Evolutionary conservation across 441 rosid species (phyloP), one percentile per base, ranked within the genome.

Genomic region (Arabidopsis hybrid): DNA sequence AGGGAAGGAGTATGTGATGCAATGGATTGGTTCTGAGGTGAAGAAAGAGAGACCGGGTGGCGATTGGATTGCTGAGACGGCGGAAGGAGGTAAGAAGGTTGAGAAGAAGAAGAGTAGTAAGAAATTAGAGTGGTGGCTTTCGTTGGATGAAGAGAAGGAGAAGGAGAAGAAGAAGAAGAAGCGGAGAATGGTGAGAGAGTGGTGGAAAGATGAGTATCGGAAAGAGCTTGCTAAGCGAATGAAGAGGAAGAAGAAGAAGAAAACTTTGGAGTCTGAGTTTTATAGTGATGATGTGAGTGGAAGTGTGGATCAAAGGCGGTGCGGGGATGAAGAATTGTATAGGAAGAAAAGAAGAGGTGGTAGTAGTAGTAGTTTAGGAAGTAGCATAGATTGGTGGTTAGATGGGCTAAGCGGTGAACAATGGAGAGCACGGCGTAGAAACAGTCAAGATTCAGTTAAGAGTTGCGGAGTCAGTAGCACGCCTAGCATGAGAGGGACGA

Each of bases 401-500:
- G 93, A 86, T 34, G 91, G 91, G 50, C 58, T 91, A 42, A 90
- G 93, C 5, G 91, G 97, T 7, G 98, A 93, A 53, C 82, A 89
- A 1, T 84, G 88, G 75, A 81, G 82, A 81, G 88, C 80, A 29
- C 82, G 71, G 4, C 72, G 59, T 6, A 75, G 36, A 49, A 87
- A 81, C 40, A 89, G 94, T 78, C 83, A 79, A 39, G 97, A 90
- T 74, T 88, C 90, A 1, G 87, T 90, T 3, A 89, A 80, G 78
- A 89, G 97, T 60, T 86, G 89, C 14, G 95, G 93, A 31, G 70
- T 89, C 40, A 85, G 91, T 42, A 94, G 97, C 79, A 92, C 97
- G 0, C 99, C 97, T 9, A 94, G 99, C 70, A 90, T 90, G 99
- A 85, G 99, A 83, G 99, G 99, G 76, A 94, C 97, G 0, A 87